These are phyloP conservation scores for Articulospora tetracladia DNA, from an alignment of 495 filamentous ascomycete species.

Conservation along the genomic window DNA sequence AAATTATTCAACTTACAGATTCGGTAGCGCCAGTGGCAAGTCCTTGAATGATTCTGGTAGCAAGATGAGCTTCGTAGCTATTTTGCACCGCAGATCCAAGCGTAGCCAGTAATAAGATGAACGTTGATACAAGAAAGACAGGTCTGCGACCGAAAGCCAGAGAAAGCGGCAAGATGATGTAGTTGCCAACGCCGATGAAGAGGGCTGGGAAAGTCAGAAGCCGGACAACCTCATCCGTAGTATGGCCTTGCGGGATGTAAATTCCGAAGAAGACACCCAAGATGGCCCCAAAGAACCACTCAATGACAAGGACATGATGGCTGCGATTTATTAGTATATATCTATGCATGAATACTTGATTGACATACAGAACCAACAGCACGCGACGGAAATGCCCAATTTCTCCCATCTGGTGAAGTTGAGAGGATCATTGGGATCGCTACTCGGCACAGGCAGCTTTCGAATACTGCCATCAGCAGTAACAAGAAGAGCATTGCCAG, in stretches of 20 bases:
- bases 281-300: conserved; percentile 31
- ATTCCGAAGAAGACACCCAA: conserved; percentile 29
- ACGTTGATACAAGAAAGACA: conserved; percentile 27
- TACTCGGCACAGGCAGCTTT: conserved; percentile 31
- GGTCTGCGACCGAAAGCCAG: conserved; percentile 34
- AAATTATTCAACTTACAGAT: conserved; percentile 23
- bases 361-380: conserved; percentile 35
- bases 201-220: conserved; percentile 33
- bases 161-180: conserved; percentile 36
- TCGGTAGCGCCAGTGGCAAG: conserved; percentile 34
- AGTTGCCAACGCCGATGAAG: conserved; percentile 37
- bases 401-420: conserved; percentile 34
- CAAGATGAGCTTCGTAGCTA: conserved; percentile 22
- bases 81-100: conserved; percentile 28
- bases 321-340: conserved; percentile 9
- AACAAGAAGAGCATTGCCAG: conserved; percentile 16
- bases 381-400: conserved; percentile 18
- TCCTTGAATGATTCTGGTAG: conserved; percentile 31
- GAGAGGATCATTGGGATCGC: conserved; percentile 35
- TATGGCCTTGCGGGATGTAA: conserved; percentile 28
- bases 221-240: conserved; percentile 24
- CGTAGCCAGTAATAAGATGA: conserved; percentile 26
- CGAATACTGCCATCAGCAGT: conserved; percentile 25
- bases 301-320: conserved; percentile 32
- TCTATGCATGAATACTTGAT: neutral